Percentiles rank a stretch among this genome's conserved stretches.
These are phyloP conservation scores for Epicoccum sorghinum DNA, from an alignment of 2,329 filamentous ascomycete genomes.

Conservation along the genomic window DNA sequence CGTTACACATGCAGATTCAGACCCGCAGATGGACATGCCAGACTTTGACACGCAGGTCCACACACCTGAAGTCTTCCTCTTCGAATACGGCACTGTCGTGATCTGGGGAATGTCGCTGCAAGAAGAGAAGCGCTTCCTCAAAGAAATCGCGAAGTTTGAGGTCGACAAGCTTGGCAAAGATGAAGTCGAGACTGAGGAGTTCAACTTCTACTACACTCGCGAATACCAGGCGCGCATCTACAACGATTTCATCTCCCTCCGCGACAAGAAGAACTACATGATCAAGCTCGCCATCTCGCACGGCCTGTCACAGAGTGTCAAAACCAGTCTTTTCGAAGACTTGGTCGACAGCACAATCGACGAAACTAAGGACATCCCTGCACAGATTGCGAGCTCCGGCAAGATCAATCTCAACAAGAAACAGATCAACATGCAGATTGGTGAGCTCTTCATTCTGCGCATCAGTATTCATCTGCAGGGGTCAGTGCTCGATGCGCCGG, in stretches of 20 bases:
- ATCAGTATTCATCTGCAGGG: conserved; percentile 99
- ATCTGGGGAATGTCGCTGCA: conserved; percentile 97
- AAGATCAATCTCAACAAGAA: conserved; percentile 86
- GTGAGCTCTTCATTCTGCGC: conserved; percentile 94
- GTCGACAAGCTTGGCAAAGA: conserved; percentile 85
- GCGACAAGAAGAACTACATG: conserved; percentile 97
- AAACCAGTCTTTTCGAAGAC: conserved; percentile 97
- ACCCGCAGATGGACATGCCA: conserved; percentile 53
- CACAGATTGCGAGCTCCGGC: conserved; percentile 89
- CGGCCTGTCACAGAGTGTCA: conserved; percentile 92
- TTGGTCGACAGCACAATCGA: conserved; percentile 93
- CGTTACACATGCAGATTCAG: conserved; percentile 38
- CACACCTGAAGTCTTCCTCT: conserved; percentile 92
- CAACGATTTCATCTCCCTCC: conserved; percentile 96
- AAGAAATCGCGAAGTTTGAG: conserved; percentile 94
- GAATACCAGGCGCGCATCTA: conserved; percentile 99
- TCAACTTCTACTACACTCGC: conserved; percentile 99
- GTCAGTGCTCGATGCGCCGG: conserved; percentile 92
- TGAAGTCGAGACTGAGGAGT: conserved; percentile 93
- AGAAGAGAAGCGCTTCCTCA: conserved; percentile 88
- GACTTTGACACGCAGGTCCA: conserved; percentile 90
- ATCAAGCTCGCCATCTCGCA: conserved; percentile 96
- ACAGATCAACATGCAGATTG: conserved; percentile 99
- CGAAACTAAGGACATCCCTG: conserved; percentile 88
- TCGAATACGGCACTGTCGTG: conserved; percentile 96